These are phyloP conservation scores for Serendipita sp. DNA, from an alignment of 768 basidiomycete species.

Conservation along the genomic window DNA sequence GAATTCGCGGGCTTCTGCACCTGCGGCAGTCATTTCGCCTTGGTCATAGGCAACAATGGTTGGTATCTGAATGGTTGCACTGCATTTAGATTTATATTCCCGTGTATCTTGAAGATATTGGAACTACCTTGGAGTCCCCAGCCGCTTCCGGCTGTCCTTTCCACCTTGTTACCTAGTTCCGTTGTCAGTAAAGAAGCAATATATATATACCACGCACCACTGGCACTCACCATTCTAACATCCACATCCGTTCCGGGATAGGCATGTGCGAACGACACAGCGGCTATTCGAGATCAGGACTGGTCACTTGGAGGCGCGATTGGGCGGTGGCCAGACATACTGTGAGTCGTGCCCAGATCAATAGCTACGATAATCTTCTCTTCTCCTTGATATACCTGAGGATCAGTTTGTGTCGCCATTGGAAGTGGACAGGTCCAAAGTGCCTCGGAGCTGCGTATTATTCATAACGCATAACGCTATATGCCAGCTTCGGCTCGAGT, in stretches of 20 bases:
- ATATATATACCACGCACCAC: background rate
- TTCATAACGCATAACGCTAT: too few species aligned
- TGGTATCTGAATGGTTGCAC: background rate
- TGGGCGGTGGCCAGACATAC: background rate
- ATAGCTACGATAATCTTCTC: conserved; percentile 5
- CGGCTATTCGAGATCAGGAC: background rate
- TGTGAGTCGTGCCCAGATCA: background rate
- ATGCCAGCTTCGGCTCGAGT: too few species aligned
- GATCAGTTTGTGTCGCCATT: too few species aligned
- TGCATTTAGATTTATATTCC: background rate
- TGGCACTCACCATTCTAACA: background rate
- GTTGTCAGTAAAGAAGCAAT: background rate
- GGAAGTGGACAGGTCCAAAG: too few species aligned
- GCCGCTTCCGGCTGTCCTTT: conserved; percentile 1
- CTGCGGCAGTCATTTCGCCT: background rate
- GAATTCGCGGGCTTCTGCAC: background rate
- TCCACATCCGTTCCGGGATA: background rate
- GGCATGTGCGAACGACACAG: background rate
- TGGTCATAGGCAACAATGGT: conserved; percentile 3
- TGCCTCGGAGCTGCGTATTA: too few species aligned
- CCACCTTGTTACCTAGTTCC: conserved; percentile 4
- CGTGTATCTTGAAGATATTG: background rate
- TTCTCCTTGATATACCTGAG: background rate
- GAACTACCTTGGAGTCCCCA: background rate
- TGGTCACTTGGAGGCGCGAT: too few species aligned